Conservation (phyloP, 257 asterid species). For the Penstemon eatonii region DNA sequence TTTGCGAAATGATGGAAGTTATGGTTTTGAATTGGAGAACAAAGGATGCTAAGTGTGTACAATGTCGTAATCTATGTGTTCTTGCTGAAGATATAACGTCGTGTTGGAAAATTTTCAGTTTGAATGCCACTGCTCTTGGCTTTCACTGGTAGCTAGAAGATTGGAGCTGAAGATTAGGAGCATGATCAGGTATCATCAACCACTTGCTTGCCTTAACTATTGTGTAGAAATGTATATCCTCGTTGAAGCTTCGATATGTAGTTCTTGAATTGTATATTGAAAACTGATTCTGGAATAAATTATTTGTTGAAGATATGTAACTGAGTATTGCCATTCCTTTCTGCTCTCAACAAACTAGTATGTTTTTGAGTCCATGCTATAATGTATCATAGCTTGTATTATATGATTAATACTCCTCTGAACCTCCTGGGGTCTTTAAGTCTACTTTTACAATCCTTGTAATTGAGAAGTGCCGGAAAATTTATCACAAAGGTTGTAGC, state of each 20-base stretch:
- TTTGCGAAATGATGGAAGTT: slow-evolving; percentile 68
- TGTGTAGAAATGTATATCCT: slow-evolving; percentile 18
- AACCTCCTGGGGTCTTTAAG: background rate
- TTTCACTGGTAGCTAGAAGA: slow-evolving; percentile 1
- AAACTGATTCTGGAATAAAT: slow-evolving; percentile 4
- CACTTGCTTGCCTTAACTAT: slow-evolving; percentile 30
- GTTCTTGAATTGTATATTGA: slow-evolving; percentile 19
- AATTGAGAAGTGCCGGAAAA: background rate
- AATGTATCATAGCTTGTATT: slow-evolving; percentile 1
- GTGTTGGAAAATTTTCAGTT: background rate
- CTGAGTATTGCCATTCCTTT: slow-evolving; percentile 5
- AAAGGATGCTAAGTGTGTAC: slow-evolving; percentile 21
- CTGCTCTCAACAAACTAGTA: background rate
- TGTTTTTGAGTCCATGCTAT: slow-evolving; percentile 12
- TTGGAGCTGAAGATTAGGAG: slow-evolving; percentile 26
- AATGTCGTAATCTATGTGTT: background rate
- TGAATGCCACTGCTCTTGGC: background rate
- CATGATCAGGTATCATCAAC: slow-evolving; percentile 38
- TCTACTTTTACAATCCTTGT: slow-evolving; percentile 14
- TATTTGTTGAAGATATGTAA: slow-evolving; percentile 11
- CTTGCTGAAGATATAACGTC: background rate
- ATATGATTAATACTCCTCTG: slow-evolving; percentile 10
- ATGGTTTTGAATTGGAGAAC: slow-evolving; percentile 43
- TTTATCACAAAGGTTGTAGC: no score
- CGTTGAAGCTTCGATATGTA: slow-evolving; percentile 13